Base-by-base conservation (phyloP, 768 basidiomycete genomes). In the Leccinum boreale region DNA sequence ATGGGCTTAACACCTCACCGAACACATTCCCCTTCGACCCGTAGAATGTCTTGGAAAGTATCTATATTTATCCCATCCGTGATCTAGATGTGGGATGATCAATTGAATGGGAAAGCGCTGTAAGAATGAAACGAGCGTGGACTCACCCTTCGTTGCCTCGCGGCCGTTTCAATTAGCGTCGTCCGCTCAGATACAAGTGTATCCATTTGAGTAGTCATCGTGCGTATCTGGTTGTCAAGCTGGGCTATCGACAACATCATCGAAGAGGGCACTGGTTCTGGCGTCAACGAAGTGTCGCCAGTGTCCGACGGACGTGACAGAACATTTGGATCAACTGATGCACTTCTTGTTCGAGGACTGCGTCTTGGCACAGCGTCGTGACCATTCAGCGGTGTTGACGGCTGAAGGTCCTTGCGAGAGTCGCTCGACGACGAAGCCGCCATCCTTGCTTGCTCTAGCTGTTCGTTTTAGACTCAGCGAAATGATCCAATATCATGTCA, bases 121-220 rank as follows among this genome's bases (percentile, higher is more conserved):
- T 5, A 6, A 42, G 46, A 17, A 42, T 36, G 33, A n/a, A 12
- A 26, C 23, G 4, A 7, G 50, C 35, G 8, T 11, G 6, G n/a
- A 59, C 62, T 12, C 14, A 70, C 71, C 60, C 67, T 69, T 60
- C 58, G 62, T 23, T 64, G 63, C 46, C 56, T 62, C 21, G 64
- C 62, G 14, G 63, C 51, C 11, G 62, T 55, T 45, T 69, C 67
- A 23, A 71, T 57, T 5, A 77, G 58, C 2, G 61, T 62, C 11
- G 68, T 64, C 44, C 77, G 67, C 57, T 82, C 81, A 12, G 68
- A 58, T 35, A 65, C 68, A 33, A 80, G 75, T 3, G 66, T 68
- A 14, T 78, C 74, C 24, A 78, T 67, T 46, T 72, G 70, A 11
- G 67, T 50, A 5, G 71, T 70, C 49, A 81, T 65, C 0, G 61